Evolutionary conservation across 495 filamentous ascomycete species (phyloP).

Genomic region (Xylaria scruposa): DNA sequence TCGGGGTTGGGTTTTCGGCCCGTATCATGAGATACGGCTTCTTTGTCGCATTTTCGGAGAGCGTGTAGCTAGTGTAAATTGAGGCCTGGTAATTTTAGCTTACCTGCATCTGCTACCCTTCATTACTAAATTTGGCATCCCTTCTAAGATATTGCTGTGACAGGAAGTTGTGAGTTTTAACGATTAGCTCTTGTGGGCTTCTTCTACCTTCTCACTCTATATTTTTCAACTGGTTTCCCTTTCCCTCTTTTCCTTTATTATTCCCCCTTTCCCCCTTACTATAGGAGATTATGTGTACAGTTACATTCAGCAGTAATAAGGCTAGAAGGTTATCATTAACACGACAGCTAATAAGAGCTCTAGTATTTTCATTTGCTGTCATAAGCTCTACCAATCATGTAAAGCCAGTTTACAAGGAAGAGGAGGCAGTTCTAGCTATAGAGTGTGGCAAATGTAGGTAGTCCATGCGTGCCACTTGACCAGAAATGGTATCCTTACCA

Average conservation of each 20-base stretch:
- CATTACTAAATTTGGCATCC: neutral
- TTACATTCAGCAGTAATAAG: neutral
- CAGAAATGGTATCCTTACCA: neutral
- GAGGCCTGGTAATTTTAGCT: neutral
- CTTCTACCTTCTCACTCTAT: neutral
- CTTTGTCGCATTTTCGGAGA: neutral
- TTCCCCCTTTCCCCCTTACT: neutral
- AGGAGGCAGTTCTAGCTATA: conserved; percentile 9
- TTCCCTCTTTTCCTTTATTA: neutral
- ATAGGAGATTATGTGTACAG: no score
- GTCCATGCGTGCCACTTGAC: neutral
- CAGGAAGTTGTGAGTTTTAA: neutral
- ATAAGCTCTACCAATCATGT: neutral
- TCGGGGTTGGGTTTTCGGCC: neutral
- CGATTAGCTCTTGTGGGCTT: neutral
- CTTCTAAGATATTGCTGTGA: neutral
- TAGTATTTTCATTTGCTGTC: neutral
- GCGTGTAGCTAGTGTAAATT: neutral
- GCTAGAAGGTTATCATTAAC: neutral
- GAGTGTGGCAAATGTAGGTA: neutral
- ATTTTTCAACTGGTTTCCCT: neutral
- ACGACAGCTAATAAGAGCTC: neutral
- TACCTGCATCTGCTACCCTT: neutral
- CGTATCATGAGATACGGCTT: conserved; percentile 7
- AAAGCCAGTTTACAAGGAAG: neutral